phyloP scores from a whole-genome alignment of 768 basidiomycete species.

The Saitozyma sp. region DNA sequence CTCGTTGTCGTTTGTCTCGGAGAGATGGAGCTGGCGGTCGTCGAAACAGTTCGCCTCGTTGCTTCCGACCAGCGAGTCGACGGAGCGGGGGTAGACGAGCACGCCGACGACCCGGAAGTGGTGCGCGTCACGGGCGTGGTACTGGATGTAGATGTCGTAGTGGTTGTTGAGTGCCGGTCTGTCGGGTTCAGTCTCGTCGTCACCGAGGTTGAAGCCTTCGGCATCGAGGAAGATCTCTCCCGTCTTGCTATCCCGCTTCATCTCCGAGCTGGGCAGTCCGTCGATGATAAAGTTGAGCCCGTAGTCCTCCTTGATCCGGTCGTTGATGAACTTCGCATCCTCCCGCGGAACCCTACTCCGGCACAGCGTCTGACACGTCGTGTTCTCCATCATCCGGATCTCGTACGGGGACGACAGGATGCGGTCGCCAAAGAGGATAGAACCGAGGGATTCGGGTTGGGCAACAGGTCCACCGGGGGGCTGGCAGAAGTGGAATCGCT shows the following conservation, averaged over 20 bases:
- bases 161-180: constrained; percentile 83
- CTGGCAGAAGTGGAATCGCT: constrained; percentile 78
- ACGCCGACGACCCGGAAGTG: constrained; percentile 89
- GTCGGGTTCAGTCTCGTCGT: constrained; percentile 63
- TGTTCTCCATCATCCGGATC: constrained; percentile 76
- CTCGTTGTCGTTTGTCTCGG: constrained; percentile 62
- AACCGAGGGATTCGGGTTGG: constrained; percentile 78
- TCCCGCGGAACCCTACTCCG: constrained; percentile 62
- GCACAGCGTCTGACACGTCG: constrained; percentile 76
- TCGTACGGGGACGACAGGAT: constrained; percentile 89
- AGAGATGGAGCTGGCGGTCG: constrained; percentile 57
- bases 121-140: constrained; percentile 67
- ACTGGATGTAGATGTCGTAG: constrained; percentile 65
- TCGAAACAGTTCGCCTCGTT: constrained; percentile 33
- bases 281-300: constrained; percentile 93
- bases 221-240: constrained; percentile 89
- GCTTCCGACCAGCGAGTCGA: constrained; percentile 37
- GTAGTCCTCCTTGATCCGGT: constrained; percentile 87
- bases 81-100: constrained; percentile 63
- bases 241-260: constrained; percentile 76
- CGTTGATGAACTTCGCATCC: constrained; percentile 85
- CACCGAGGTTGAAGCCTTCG: constrained; percentile 72
- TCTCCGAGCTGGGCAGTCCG: constrained; percentile 88
- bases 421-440: constrained; percentile 93
- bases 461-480: constrained; percentile 65